Base-by-base conservation (phyloP, 1,284 basidiomycete genomes). In the Rhodotorula sp. region DNA sequence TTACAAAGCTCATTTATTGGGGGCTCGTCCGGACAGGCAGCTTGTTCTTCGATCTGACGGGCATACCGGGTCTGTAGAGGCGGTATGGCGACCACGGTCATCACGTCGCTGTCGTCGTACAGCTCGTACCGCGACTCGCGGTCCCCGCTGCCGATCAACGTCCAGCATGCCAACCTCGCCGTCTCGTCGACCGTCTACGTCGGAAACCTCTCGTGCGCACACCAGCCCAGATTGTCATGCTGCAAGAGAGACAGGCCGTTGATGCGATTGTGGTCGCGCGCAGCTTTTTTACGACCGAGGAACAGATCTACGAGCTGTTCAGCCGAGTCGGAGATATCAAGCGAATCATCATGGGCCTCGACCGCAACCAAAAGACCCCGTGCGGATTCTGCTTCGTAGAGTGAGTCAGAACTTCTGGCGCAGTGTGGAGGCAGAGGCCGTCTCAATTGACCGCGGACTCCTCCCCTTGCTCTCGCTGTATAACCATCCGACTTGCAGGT, bases 321-420 rank as follows among this genome's bases (percentile, higher is more conserved):
- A 88, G 90, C 69, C 92, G 93, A 84, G 97, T 94, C 77, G 88
- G 93, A 55, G 90, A 86, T 47, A 94, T 99, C 77, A 98, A 98
- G 81, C 89, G 95, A 75, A 97, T 99, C 77, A 99, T 99, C 79
- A 99, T 99, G 97, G 97, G 97, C 38, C 85, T 99, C 52, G 97
- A 99, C 84, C 86, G 97, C 69, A 93, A 98, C 80, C 91, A 90
- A 61, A 90, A 95, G 92, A 99, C 97, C 61, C 97, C 97, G 0
- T 99, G 97, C 80, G 97, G 97, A 1, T 99, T 99, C 82, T 97
- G 95, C 78, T 99, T 99, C 79, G 97, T 99, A 69, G 97, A 99
- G 80, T 82, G 58, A 18, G 38, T 45, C n/a, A 31, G 21, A 14
- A 3, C 7, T 19, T 10, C 14, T 16, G 16, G 7, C 15, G n/a